Evolutionary conservation across 2,329 filamentous ascomycete species (phyloP).

Genomic region (Didymella segeticola): DNA sequence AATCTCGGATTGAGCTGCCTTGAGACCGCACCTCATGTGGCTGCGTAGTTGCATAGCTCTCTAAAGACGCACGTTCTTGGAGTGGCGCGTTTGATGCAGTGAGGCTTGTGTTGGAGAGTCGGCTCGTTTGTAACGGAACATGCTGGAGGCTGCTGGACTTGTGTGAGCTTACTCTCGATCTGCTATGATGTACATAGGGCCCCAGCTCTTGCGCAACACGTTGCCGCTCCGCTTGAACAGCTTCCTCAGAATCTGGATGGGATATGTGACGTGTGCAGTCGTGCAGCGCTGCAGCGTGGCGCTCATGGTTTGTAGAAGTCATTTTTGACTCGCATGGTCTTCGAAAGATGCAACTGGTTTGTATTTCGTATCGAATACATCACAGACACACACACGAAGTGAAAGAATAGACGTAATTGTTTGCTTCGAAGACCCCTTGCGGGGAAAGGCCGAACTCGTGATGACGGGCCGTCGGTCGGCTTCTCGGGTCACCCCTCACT

Average conservation of each 20-base stretch:
- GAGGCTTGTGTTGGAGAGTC: slow-evolving; percentile 3
- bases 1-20: background rate
- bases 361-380: background rate
- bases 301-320: slow-evolving; percentile 12
- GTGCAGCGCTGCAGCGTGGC: slow-evolving; percentile 22
- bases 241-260: slow-evolving; percentile 30
- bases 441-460: background rate
- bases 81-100: slow-evolving; percentile 11
- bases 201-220: slow-evolving; percentile 27
- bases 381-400: background rate
- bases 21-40: background rate
- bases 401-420: background rate
- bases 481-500: slow-evolving; percentile 5
- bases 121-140: slow-evolving; percentile 12
- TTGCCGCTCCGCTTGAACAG: slow-evolving; percentile 24
- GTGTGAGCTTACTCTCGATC: background rate
- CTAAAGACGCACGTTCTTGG: slow-evolving; percentile 1
- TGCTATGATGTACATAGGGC: slow-evolving; percentile 1
- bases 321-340: background rate
- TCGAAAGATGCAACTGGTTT: background rate
- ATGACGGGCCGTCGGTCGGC: slow-evolving; percentile 16
- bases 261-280: slow-evolving; percentile 9
- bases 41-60: slow-evolving; percentile 14
- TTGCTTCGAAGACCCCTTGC: background rate
- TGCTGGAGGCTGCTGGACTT: background rate